Percentiles rank a stretch among this genome's conserved stretches.
phyloP scores from a whole-genome alignment of 306 rosid genomes.

The Abrus pulchellus region DNA sequence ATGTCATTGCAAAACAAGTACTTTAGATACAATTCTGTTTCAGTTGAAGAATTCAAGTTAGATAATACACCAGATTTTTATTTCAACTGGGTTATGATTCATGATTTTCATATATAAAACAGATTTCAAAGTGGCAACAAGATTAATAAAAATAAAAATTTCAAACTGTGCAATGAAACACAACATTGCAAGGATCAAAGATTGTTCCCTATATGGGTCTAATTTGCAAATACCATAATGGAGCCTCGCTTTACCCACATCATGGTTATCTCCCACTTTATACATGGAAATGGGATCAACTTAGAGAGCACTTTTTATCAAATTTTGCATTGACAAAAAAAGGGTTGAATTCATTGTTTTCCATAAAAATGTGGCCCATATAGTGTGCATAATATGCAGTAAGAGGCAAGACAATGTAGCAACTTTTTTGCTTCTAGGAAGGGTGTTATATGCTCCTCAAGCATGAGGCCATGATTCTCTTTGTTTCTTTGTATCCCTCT shows the following conservation, averaged over 20 bases:
- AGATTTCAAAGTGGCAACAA: background rate
- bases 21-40: constrained; percentile 32
- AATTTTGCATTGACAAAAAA: background rate
- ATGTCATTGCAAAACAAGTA: constrained; percentile 41
- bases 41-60: background rate
- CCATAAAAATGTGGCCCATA: background rate
- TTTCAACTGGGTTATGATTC: background rate
- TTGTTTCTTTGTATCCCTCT: background rate
- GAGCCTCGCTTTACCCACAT: constrained; percentile 11
- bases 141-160: background rate
- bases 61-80: background rate
- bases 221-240: constrained; percentile 2
- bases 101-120: background rate
- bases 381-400: background rate
- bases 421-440: background rate
- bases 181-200: background rate
- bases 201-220: background rate
- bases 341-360: background rate
- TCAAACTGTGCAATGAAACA: background rate
- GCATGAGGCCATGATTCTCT: background rate
- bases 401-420: background rate
- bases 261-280: constrained; percentile 14
- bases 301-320: background rate
- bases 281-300: background rate
- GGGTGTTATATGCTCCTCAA: background rate